These are phyloP conservation scores for Papiliotrema flavescens DNA, from an alignment of 1,284 basidiomycete species.

Conservation along the genomic window DNA sequence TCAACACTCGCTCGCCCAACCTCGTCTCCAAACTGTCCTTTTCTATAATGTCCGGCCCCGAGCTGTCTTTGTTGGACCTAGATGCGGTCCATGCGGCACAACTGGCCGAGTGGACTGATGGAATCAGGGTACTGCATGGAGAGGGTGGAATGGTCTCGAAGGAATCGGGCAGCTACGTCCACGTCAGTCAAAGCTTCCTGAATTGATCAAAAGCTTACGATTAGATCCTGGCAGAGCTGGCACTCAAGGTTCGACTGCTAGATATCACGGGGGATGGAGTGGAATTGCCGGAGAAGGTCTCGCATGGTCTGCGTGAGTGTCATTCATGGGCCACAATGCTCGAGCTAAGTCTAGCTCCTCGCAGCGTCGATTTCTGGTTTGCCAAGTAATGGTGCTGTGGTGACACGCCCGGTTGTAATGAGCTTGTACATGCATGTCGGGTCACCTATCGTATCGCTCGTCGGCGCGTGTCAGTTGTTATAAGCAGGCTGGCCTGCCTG, in stretches of 20 bases:
- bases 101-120: conserved; percentile 96
- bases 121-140: conserved; percentile 77
- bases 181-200: conserved; percentile 20
- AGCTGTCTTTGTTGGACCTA: conserved; percentile 75
- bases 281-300: conserved; percentile 64
- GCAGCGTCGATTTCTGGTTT: conserved; percentile 81
- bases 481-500: background rate
- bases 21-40: conserved; percentile 67
- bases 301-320: conserved; percentile 25
- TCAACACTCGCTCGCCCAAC: conserved; percentile 51
- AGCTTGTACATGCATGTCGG: background rate
- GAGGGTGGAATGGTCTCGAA: conserved; percentile 76
- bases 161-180: conserved; percentile 78
- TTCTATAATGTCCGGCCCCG: conserved; percentile 62
- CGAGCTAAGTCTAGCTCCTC: conserved; percentile 60
- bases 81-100: conserved; percentile 78
- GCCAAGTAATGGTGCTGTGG: conserved; percentile 48
- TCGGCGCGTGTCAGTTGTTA: background rate
- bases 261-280: conserved; percentile 87
- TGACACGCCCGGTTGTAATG: background rate
- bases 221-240: conserved; percentile 75
- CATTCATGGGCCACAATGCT: background rate
- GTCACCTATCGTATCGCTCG: background rate
- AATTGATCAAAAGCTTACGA: background rate
- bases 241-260: conserved; percentile 85